These are phyloP conservation scores for Austroboletus niveus DNA, from an alignment of 1,284 basidiomycete species.

Conservation along the genomic window DNA sequence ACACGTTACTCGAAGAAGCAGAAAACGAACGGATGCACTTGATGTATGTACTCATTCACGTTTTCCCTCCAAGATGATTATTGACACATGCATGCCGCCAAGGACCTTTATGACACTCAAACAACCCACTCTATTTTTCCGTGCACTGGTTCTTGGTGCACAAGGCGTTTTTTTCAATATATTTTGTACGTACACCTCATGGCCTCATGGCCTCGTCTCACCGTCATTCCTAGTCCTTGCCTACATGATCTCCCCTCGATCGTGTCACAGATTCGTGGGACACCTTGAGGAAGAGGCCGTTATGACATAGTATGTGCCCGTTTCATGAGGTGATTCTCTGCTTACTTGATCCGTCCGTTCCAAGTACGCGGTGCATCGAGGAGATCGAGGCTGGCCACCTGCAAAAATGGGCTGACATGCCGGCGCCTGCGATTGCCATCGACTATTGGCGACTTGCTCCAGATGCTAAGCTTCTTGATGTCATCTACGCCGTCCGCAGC, in stretches of 20 bases:
- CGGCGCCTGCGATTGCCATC: slow-evolving; percentile 88
- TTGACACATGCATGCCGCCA: slow-evolving; percentile 13
- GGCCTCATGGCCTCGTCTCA: slow-evolving; percentile 18
- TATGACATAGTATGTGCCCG: slow-evolving; percentile 67
- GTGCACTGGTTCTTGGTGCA: slow-evolving; percentile 78
- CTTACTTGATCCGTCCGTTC: slow-evolving; percentile 11
- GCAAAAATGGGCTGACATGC: slow-evolving; percentile 75
- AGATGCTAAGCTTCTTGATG: slow-evolving; percentile 80
- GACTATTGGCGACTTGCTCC: slow-evolving; percentile 87
- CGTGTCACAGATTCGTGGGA: slow-evolving; percentile 94
- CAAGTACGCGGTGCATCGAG: slow-evolving; percentile 75
- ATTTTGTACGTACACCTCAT: slow-evolving; percentile 65
- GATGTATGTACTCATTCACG: slow-evolving; percentile 47
- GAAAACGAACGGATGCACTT: slow-evolving; percentile 96
- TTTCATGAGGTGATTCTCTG: slow-evolving; percentile 27
- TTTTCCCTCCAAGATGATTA: slow-evolving; percentile 4
- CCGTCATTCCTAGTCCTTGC: slow-evolving; percentile 55
- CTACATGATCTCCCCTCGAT: slow-evolving; percentile 79
- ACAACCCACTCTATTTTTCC: slow-evolving; percentile 77
- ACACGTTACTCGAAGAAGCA: slow-evolving; percentile 86
- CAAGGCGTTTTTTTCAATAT: slow-evolving; percentile 91
- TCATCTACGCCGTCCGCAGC: slow-evolving; percentile 86
- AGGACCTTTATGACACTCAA: slow-evolving; percentile 89
- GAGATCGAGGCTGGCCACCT: slow-evolving; percentile 85
- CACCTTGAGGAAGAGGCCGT: slow-evolving; percentile 95